These are phyloP conservation scores for Tephrocybe sp. DNA, from an alignment of 768 basidiomycete genomes.

Conservation along the genomic window DNA sequence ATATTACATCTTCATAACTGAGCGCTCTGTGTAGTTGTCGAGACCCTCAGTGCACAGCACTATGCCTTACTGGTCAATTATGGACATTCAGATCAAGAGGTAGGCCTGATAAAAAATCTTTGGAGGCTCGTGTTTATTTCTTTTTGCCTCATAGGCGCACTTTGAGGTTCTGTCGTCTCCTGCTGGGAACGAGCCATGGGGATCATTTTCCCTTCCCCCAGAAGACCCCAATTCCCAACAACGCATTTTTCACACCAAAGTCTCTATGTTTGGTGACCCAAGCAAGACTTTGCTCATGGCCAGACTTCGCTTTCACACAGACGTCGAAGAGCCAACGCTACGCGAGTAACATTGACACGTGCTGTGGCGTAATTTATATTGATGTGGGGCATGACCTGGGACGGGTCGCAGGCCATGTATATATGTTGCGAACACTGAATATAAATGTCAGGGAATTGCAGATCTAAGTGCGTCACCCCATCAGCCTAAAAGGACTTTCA, in stretches of 20 bases:
- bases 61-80: slow-evolving; percentile 11
- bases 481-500: too few species aligned
- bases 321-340: slow-evolving; percentile 12
- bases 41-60: slow-evolving; percentile 11
- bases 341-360: background rate
- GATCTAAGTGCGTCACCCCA: too few species aligned
- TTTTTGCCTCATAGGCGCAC: slow-evolving; percentile 1
- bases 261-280: background rate
- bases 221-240: background rate
- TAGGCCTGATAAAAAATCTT: background rate
- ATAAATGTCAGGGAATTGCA: too few species aligned
- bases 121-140: background rate
- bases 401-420: too few species aligned
- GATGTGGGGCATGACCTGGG: too few species aligned
- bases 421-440: too few species aligned
- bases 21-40: slow-evolving; percentile 7
- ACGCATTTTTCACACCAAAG: background rate
- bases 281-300: slow-evolving; percentile 10
- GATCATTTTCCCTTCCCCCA: slow-evolving; percentile 2
- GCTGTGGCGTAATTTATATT: too few species aligned
- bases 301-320: slow-evolving; percentile 10
- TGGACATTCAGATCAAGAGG: slow-evolving; percentile 4
- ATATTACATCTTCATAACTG: background rate
- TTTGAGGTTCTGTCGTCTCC: slow-evolving; percentile 9
- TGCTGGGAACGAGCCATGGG: slow-evolving; percentile 1